Conservation (phyloP, 768 basidiomycete species). For the Trametes sanguinea region DNA sequence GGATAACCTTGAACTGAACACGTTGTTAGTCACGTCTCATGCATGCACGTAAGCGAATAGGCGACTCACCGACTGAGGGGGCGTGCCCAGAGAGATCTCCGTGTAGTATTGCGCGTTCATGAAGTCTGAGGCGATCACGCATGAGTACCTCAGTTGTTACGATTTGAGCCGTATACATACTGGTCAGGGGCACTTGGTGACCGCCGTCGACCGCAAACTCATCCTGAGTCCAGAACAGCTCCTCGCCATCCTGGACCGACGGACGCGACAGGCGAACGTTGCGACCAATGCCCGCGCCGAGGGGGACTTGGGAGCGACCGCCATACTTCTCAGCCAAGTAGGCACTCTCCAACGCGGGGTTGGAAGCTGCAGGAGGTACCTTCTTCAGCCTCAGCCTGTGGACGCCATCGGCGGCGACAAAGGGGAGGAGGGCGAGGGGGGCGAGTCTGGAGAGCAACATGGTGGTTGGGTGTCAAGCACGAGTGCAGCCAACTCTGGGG, state of each 20-base stretch:
- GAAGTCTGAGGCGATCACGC: slow-evolving; percentile 62
- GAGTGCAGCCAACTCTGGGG: slow-evolving; percentile 17
- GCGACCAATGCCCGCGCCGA: slow-evolving; percentile 76
- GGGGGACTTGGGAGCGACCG: slow-evolving; percentile 56
- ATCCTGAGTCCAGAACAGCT: slow-evolving; percentile 82
- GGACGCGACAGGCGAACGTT: slow-evolving; percentile 47
- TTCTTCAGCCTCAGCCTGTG: slow-evolving; percentile 92
- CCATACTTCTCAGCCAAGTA: slow-evolving; percentile 97
- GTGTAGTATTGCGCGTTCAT: slow-evolving; percentile 98
- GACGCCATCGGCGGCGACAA: slow-evolving; percentile 55
- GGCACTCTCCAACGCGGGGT: slow-evolving; percentile 70
- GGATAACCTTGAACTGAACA: slow-evolving; percentile 84
- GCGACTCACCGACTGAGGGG: slow-evolving; percentile 71
- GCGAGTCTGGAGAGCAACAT: slow-evolving; percentile 45
- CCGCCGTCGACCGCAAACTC: slow-evolving; percentile 62
- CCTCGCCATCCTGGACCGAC: slow-evolving; percentile 48
- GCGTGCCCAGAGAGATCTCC: slow-evolving; percentile 80
- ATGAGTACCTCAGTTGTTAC: not conserved
- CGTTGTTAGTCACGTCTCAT: slow-evolving; percentile 1
- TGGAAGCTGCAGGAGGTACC: slow-evolving; percentile 60
- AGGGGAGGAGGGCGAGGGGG: slow-evolving; percentile 45
- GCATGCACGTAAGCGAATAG: no score
- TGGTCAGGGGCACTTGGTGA: slow-evolving; percentile 85
- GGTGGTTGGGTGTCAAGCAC: slow-evolving; percentile 30
- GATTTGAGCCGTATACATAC: slow-evolving; percentile 46